Base-by-base conservation (phyloP, 2,329 filamentous ascomycete species). In the Colletotrichum gigasporum region DNA sequence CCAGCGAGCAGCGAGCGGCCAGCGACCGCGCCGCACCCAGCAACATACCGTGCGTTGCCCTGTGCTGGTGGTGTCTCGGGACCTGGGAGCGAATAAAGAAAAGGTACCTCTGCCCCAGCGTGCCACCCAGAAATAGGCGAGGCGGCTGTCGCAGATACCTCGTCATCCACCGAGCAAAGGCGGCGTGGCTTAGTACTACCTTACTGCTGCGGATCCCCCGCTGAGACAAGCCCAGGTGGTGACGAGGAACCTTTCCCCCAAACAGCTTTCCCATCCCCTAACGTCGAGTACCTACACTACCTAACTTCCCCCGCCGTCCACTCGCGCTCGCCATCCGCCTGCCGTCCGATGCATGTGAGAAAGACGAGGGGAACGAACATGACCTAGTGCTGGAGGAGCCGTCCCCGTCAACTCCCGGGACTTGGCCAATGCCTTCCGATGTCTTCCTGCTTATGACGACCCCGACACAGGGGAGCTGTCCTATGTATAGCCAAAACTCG, bases 381-480 rank as follows among this genome's bases (percentile, higher is more conserved):
- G 35, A 24, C 34, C 39, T n/a, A 30, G 24, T 24, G 39, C 16
- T 5, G 24, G n/a, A 47, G 37, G 30, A 57, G 26, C 50, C 35
- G 41, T 42, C 37, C 42, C 62, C 62, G 62, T 65, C 56, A 65
- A 62, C 56, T 55, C 37, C 62, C 56, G 62, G 50, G 3, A 35
- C n/a, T 30, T 50, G 16, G 30, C 48, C 42, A 32, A 50, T 50
- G 18, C 44, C 22, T 55, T 60, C 62, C 56, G 42, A 32, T 50
- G 48, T 50, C 34, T 65, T 44, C 56, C 57, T 62, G 34, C 48
- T 37, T n/a, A 44, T 34, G 42, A 54, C 48, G 30, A 22, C 24
- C 20, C 42, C 44, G 28, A 58, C 59, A 48, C 34, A 45, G 16
- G 30, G 35, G 41, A 81, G 32, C 55, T 63, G 30, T 48, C 42